These are phyloP conservation scores for Kwoniella shivajii DNA, from an alignment of 1,284 basidiomycete genomes.

Conservation along the genomic window DNA sequence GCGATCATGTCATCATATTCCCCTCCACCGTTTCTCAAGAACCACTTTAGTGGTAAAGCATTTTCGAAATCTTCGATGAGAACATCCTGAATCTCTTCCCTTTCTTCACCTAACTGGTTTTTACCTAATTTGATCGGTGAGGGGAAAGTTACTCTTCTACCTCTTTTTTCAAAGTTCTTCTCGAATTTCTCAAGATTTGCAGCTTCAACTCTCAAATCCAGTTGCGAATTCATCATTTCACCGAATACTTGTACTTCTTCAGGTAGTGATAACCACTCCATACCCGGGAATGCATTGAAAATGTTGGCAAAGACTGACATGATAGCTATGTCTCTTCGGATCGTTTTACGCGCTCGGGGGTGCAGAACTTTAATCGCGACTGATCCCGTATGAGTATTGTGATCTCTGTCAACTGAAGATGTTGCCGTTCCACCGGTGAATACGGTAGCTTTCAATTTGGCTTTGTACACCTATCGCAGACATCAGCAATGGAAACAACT, in stretches of 20 bases:
- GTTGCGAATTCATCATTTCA: conserved; percentile 94
- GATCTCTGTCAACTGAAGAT: background rate
- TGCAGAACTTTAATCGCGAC: conserved; percentile 98
- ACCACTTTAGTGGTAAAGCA: conserved; percentile 85
- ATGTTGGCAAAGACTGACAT: conserved; percentile 85
- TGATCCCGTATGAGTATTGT: conserved; percentile 64
- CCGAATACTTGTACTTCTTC: conserved; percentile 96
- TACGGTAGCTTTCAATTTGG: conserved; percentile 25
- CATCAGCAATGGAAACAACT: background rate
- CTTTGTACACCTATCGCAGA: conserved; percentile 55
- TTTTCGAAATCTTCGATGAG: conserved; percentile 93
- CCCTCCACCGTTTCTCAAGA: conserved; percentile 85
- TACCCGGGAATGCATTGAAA: conserved; percentile 82
- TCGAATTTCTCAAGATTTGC: conserved; percentile 86
- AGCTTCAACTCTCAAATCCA: conserved; percentile 88
- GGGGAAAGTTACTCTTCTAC: conserved; percentile 85
- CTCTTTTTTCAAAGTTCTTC: conserved; percentile 73
- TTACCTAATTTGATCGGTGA: conserved; percentile 64
- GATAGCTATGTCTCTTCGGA: conserved; percentile 86
- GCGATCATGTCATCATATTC: conserved; percentile 89
- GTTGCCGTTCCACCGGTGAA: conserved; percentile 9
- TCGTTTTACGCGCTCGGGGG: conserved; percentile 77
- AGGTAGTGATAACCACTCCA: conserved; percentile 94
- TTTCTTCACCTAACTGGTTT: conserved; percentile 12
- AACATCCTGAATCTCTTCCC: conserved; percentile 61